phyloP scores from a whole-genome alignment of 1,284 basidiomycete species.

The Peniophora sp. region DNA sequence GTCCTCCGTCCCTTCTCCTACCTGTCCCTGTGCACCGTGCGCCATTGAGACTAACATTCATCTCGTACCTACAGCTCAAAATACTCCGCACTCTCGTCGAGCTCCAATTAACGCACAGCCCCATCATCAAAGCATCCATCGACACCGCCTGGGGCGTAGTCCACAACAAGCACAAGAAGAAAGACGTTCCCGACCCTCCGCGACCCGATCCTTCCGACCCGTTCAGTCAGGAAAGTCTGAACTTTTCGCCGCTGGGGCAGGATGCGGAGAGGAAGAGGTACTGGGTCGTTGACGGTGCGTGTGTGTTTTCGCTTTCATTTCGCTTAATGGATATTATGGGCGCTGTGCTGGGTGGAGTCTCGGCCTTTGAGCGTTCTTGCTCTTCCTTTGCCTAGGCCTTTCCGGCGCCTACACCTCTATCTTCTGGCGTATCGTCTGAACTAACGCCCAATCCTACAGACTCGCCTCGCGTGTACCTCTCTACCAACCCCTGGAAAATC shows the following conservation, averaged over 20 bases:
- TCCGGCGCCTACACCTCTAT: neutral
- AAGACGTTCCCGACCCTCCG: slow-evolving; percentile 44
- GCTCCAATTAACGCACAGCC: slow-evolving; percentile 61
- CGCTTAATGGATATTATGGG: slow-evolving; percentile 54
- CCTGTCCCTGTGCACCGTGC: slow-evolving; percentile 5
- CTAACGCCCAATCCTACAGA: slow-evolving; percentile 37
- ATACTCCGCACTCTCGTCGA: slow-evolving; percentile 74
- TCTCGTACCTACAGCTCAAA: slow-evolving; percentile 60
- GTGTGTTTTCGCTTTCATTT: slow-evolving; percentile 30
- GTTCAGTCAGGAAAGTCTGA: slow-evolving; percentile 52
- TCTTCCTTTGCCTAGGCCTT: neutral
- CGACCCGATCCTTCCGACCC: slow-evolving; percentile 46
- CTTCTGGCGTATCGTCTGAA: slow-evolving; percentile 14
- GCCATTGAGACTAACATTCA: too few relatives aligned
- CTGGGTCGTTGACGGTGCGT: slow-evolving; percentile 79
- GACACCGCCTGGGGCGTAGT: slow-evolving; percentile 79
- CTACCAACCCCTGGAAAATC: slow-evolving; percentile 81
- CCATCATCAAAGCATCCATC: slow-evolving; percentile 59
- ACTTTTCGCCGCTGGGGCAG: slow-evolving; percentile 63
- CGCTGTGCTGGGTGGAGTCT: slow-evolving; percentile 52
- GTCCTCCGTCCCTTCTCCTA: slow-evolving; percentile 18
- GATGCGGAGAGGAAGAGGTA: slow-evolving; percentile 65
- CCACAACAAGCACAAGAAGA: slow-evolving; percentile 76
- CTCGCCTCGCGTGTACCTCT: slow-evolving; percentile 71
- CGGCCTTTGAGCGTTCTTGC: slow-evolving; percentile 16